Conservation (phyloP, 257 asterid genomes). For the Fraxinus excelsior region DNA sequence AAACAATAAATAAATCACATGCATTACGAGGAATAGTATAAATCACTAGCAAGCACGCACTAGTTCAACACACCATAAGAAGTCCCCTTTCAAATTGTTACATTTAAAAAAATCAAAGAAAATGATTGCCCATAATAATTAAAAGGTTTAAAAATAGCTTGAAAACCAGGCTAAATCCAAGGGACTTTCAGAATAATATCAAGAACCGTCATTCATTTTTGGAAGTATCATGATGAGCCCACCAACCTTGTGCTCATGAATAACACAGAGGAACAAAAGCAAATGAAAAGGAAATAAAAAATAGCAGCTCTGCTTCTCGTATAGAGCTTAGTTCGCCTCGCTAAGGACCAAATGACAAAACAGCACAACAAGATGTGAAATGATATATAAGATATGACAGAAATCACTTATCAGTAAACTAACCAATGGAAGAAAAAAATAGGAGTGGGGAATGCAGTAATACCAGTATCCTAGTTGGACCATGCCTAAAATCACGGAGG, state of each 20-base stretch:
- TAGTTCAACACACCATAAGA: background rate
- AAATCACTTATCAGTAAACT: constrained; percentile 9
- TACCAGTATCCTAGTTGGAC: constrained; percentile 77
- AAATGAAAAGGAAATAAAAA: background rate
- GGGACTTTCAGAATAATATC: background rate
- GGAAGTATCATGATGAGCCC: constrained; percentile 2
- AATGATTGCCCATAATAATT: background rate
- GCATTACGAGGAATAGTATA: background rate
- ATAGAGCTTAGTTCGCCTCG: constrained; percentile 7
- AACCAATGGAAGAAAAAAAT: background rate
- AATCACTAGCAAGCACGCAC: constrained; percentile 8
- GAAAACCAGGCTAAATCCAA: background rate
- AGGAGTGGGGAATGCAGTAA: constrained; percentile 9
- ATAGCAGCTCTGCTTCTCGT: constrained; percentile 8
- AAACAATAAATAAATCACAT: too few species aligned
- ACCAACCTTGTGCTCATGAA: background rate
- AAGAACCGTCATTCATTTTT: background rate
- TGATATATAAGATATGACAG: constrained; percentile 2
- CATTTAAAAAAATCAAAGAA: background rate
- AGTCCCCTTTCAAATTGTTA: background rate
- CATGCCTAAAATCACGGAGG: constrained; percentile 74
- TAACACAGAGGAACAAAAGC: background rate
- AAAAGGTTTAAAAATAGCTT: background rate
- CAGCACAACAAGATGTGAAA: constrained; percentile 21
- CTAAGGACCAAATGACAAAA: constrained; percentile 14